These are phyloP conservation scores for Eucalyptus globulus DNA, from an alignment of 345 rosid species.

Conservation along the genomic window DNA sequence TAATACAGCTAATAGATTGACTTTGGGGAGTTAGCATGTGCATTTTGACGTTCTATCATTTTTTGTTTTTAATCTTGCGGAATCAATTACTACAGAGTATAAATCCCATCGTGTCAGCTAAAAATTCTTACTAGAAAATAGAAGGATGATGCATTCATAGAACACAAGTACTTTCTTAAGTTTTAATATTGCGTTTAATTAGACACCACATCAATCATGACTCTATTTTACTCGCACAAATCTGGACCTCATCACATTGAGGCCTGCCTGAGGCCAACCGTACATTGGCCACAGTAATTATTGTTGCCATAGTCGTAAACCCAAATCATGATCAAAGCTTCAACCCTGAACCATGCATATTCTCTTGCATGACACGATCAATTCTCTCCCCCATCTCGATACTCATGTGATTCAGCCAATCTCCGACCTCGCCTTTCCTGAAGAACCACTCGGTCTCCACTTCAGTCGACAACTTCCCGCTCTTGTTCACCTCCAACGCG, in stretches of 20 bases:
- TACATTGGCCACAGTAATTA: not conserved
- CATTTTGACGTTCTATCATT: not conserved
- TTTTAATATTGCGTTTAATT: not conserved
- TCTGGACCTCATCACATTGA: not conserved
- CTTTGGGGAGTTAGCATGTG: not conserved
- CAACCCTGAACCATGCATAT: not conserved
- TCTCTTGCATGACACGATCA: not conserved
- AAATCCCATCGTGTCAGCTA: not conserved
- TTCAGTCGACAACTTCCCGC: constrained; percentile 2
- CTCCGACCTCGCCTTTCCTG: constrained; percentile 1
- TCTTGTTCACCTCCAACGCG: constrained; percentile 7
- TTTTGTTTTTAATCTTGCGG: not conserved
- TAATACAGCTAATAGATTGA: not conserved
- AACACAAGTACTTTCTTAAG: not conserved
- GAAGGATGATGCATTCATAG: not conserved
- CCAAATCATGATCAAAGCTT: not conserved
- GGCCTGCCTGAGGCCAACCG: not conserved
- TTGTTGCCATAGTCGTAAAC: not conserved
- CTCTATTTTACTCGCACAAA: not conserved
- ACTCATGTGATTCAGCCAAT: not conserved
- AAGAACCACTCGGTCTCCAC: constrained; percentile 7
- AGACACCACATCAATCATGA: not conserved
- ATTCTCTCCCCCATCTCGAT: not conserved
- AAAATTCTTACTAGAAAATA: not conserved
- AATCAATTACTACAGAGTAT: not conserved